A percentile compares a stretch with the other conserved stretches of the same genome.
phyloP scores from a whole-genome alignment of 345 rosid species.

The Eucalyptus tenuipes region DNA sequence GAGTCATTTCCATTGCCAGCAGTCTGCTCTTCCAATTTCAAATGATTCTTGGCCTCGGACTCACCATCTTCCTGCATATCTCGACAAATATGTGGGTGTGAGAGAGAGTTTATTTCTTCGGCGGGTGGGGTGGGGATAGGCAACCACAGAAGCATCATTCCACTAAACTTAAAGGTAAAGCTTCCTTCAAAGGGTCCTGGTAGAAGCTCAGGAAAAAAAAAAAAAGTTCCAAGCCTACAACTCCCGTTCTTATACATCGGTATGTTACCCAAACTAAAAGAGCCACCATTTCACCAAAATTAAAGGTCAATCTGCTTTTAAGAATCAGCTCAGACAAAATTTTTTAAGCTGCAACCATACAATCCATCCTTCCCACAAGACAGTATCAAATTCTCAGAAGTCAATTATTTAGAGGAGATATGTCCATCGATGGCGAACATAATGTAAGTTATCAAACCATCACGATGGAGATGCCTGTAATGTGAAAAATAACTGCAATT shows the following conservation, averaged over 20 bases:
- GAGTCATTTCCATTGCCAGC: constrained; percentile 7
- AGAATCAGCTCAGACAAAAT: not conserved
- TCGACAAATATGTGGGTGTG: not conserved
- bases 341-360: not conserved
- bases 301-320: not conserved
- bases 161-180: not conserved
- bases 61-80: constrained; percentile 35
- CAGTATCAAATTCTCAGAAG: not conserved
- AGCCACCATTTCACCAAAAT: not conserved
- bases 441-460: not conserved
- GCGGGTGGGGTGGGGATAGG: not conserved
- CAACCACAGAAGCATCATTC: not conserved
- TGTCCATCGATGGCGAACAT: not conserved
- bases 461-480: not conserved
- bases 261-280: not conserved
- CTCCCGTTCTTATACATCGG: not conserved
- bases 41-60: constrained; percentile 9
- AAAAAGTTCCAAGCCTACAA: not conserved
- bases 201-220: not conserved
- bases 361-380: not conserved
- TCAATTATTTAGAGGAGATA: not conserved
- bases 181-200: not conserved
- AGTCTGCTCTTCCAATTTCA: constrained; percentile 16
- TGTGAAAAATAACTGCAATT: not conserved
- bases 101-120: not conserved